Percentiles rank a stretch among this genome's conserved stretches.
phyloP scores from a whole-genome alignment of 345 rosid genomes.

The Hevea brasiliensis region DNA sequence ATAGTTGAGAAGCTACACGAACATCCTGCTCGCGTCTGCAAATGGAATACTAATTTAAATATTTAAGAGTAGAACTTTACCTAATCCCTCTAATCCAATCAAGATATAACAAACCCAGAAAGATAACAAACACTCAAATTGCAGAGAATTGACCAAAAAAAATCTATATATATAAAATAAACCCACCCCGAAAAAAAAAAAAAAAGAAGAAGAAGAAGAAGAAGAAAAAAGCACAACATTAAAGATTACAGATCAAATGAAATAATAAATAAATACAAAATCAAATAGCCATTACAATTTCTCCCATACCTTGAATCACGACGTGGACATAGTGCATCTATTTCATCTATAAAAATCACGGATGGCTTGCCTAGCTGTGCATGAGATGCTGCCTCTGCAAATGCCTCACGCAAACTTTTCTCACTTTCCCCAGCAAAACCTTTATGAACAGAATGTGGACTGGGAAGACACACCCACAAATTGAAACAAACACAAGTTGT shows the following conservation, averaged over 20 bases:
- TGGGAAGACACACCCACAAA: conserved; percentile 29
- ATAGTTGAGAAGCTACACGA: conserved; percentile 75
- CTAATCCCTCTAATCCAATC: neutral
- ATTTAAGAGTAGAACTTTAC: neutral
- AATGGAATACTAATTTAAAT: conserved; percentile 17
- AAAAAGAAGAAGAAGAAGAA: too few relatives aligned
- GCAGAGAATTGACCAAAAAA: neutral
- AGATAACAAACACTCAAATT: neutral
- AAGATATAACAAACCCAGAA: neutral
- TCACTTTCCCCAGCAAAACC: conserved; percentile 92
- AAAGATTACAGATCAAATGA: neutral
- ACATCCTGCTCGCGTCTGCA: conserved; percentile 81
- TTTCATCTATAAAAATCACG: conserved; percentile 84
- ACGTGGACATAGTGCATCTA: conserved; percentile 83
- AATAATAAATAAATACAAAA: neutral
- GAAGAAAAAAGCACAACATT: too few relatives aligned
- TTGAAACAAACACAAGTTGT: conserved; percentile 3
- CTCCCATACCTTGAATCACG: conserved; percentile 61
- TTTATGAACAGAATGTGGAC: conserved; percentile 76
- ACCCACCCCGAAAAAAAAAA: too few relatives aligned
- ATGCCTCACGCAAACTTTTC: conserved; percentile 72
- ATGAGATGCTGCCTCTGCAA: conserved; percentile 67
- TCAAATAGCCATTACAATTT: neutral
- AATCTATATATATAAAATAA: too few relatives aligned
- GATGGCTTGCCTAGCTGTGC: conserved; percentile 64